These are phyloP conservation scores for Fusarium oligoseptatum DNA, from an alignment of 2,329 filamentous ascomycete genomes.

Conservation along the genomic window DNA sequence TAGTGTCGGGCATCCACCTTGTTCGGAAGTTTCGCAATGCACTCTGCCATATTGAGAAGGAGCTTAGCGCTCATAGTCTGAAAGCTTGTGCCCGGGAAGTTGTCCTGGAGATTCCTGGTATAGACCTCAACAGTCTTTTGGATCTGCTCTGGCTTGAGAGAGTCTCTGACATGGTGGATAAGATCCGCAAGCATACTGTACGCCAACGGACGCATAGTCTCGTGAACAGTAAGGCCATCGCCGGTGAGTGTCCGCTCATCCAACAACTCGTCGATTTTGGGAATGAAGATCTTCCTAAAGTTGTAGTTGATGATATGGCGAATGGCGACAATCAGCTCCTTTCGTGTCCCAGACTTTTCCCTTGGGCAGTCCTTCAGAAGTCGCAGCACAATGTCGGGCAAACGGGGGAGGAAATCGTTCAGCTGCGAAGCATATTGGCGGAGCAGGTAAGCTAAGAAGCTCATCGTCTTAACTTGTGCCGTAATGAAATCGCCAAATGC, in stretches of 20 bases:
- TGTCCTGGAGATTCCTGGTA: constrained; percentile 94
- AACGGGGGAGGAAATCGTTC: constrained; percentile 84
- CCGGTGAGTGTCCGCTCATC: constrained; percentile 96
- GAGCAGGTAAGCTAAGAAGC: constrained; percentile 93
- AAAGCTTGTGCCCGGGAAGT: constrained; percentile 97
- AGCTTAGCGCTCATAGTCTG: constrained; percentile 99
- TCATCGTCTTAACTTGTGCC: constrained; percentile 99
- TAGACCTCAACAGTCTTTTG: constrained; percentile 97
- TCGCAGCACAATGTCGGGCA: constrained; percentile 92
- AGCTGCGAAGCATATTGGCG: constrained; percentile 89
- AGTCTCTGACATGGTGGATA: constrained; percentile 95
- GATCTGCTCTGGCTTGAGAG: constrained; percentile 90
- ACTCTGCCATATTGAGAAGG: constrained; percentile 97
- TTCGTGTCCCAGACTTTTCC: constrained; percentile 92
- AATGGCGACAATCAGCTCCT: constrained; percentile 95
- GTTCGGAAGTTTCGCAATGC: constrained; percentile 92
- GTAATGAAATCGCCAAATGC: constrained; percentile 98
- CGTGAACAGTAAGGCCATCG: constrained; percentile 95
- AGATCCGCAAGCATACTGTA: constrained; percentile 99
- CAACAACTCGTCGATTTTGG: constrained; percentile 93
- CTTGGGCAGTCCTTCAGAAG: constrained; percentile 93
- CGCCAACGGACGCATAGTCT: constrained; percentile 93
- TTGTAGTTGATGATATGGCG: constrained; percentile 99
- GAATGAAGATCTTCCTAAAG: constrained; percentile 93
- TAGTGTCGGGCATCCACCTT: constrained; percentile 96